Conservation (phyloP, 352 stramenopile genomes). For the Thraustochytrium sp. region DNA sequence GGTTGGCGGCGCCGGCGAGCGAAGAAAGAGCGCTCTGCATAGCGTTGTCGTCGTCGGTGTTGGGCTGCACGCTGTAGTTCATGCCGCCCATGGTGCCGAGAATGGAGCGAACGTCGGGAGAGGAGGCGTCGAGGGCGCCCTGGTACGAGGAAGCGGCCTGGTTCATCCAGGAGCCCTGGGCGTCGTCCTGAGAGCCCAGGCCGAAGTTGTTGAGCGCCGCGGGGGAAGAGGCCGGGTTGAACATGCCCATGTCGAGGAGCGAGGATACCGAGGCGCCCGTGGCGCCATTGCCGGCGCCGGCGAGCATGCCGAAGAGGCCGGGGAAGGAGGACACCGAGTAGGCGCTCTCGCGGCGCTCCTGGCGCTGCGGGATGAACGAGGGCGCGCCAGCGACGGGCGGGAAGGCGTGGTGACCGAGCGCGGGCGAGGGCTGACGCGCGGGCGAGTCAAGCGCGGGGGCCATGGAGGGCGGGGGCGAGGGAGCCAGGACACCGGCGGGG, state of each 20-base stretch:
- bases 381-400: not conserved
- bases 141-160: not conserved
- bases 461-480: too few species aligned
- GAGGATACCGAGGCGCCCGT: not conserved
- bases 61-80: not conserved
- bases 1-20: not conserved
- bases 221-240: too few species aligned
- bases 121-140: not conserved
- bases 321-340: slow-evolving; percentile 8
- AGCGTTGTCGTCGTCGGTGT: not conserved
- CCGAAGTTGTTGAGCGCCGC: too few species aligned
- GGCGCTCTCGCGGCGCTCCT: slow-evolving; percentile 9
- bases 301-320: not conserved
- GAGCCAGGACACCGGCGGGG: too few species aligned
- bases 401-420: not conserved
- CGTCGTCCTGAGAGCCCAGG: not conserved
- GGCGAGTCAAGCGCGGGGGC: too few species aligned
- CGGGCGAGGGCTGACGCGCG: not conserved
- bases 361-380: not conserved
- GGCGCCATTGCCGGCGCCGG: not conserved
- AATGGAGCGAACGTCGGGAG: not conserved
- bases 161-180: not conserved
- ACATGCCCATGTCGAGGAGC: slow-evolving; percentile 1
- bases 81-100: not conserved
- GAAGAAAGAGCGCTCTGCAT: not conserved